These are phyloP conservation scores for Nemania sp. DNA, from an alignment of 2,329 filamentous ascomycete species.

Conservation along the genomic window DNA sequence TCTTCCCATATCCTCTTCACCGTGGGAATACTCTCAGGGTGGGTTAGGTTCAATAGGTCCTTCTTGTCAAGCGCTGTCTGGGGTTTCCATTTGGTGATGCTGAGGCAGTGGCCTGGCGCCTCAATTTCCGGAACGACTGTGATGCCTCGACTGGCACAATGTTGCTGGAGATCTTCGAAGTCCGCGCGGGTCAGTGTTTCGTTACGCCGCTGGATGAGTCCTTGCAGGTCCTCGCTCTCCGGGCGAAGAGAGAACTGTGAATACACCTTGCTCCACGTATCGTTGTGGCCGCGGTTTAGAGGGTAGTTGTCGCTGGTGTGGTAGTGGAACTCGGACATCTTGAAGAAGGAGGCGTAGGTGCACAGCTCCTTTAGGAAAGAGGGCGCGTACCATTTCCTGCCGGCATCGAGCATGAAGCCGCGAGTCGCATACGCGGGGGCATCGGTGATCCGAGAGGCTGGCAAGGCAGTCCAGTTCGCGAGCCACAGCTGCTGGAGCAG, in stretches of 20 bases:
- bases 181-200: conserved; percentile 60
- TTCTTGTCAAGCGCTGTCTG: conserved; percentile 60
- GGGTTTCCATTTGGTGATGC: conserved; percentile 67
- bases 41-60: conserved; percentile 64
- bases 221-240: conserved; percentile 52
- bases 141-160: conserved; percentile 63
- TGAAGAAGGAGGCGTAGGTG: conserved; percentile 61
- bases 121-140: conserved; percentile 68
- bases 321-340: conserved; percentile 62
- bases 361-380: conserved; percentile 58
- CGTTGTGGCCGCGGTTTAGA: conserved; percentile 59
- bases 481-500: conserved; percentile 57
- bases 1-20: conserved; percentile 64
- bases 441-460: conserved; percentile 51
- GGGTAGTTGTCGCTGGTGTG: conserved; percentile 63
- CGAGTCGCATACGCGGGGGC: conserved; percentile 59
- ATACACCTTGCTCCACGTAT: conserved; percentile 60
- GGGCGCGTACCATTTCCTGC: conserved; percentile 58
- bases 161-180: conserved; percentile 61
- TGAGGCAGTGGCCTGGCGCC: conserved; percentile 64
- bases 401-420: conserved; percentile 59
- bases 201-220: conserved; percentile 58
- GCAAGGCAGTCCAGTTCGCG: conserved; percentile 48
- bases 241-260: conserved; percentile 58
- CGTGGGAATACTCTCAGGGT: conserved; percentile 65